Evolutionary conservation across 345 rosid genomes (phyloP).

Genomic region (Citrus maxima): DNA sequence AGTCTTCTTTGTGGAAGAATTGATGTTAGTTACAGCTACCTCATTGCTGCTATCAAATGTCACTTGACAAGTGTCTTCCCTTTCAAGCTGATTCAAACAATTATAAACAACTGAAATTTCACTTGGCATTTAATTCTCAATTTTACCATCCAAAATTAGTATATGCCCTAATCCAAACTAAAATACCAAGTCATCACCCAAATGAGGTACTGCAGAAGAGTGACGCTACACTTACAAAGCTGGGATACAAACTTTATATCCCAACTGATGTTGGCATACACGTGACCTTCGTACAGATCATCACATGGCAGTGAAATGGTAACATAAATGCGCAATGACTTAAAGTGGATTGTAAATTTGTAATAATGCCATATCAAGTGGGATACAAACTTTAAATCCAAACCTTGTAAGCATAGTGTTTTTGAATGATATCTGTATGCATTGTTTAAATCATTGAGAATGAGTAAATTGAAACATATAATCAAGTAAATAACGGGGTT

Average conservation of each 20-base stretch:
- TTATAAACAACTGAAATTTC: background rate
- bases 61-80: conserved; percentile 26
- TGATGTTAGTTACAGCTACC: background rate
- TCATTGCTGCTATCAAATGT: conserved; percentile 8
- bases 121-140: background rate
- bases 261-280: too few relatives aligned
- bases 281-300: too few relatives aligned
- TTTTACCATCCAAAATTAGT: background rate
- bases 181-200: background rate
- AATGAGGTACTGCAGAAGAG: too few relatives aligned
- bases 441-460: background rate
- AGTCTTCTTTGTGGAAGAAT: conserved; percentile 6
- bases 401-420: too few relatives aligned
- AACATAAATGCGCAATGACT: too few relatives aligned
- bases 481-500: background rate
- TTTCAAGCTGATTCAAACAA: conserved; percentile 26
- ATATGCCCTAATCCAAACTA: background rate
- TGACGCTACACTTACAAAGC: too few relatives aligned
- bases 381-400: too few relatives aligned
- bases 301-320: too few relatives aligned
- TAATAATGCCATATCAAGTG: too few relatives aligned
- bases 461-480: background rate
- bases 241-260: too few relatives aligned
- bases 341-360: too few relatives aligned
- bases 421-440: too few relatives aligned